Evolutionary conservation across 2,329 filamentous ascomycete genomes (phyloP).

Genomic region (Diplodia mutila): DNA sequence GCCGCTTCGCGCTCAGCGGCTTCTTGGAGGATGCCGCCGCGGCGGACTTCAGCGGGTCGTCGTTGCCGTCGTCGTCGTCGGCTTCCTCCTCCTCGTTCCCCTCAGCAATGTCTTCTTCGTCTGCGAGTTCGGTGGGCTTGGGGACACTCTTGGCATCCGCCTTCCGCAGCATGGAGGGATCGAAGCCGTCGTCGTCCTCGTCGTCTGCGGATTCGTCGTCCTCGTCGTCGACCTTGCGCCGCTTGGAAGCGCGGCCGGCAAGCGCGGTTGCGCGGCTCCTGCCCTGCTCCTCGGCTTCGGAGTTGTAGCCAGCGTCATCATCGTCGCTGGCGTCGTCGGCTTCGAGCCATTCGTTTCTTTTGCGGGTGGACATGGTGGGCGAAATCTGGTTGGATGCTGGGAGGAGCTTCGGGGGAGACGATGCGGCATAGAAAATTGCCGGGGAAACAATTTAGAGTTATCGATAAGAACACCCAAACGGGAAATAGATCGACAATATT

Average conservation of each 20-base stretch:
- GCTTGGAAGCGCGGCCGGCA: conserved; percentile 58
- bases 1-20: conserved; percentile 45
- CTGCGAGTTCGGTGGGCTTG: neutral
- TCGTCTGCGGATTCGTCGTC: conserved; percentile 31
- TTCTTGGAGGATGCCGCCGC: conserved; percentile 28
- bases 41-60: conserved; percentile 3
- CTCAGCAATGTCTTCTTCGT: conserved; percentile 30
- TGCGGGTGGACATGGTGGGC: conserved; percentile 65
- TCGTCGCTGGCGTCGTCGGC: conserved; percentile 47
- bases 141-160: conserved; percentile 7
- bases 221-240: conserved; percentile 61
- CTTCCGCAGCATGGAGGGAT: conserved; percentile 7
- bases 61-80: conserved; percentile 29
- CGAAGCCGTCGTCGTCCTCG: conserved; percentile 27
- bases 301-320: conserved; percentile 62
- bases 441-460: neutral
- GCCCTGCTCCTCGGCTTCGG: conserved; percentile 66
- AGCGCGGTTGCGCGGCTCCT: conserved; percentile 59
- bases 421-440: conserved; percentile 16
- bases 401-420: neutral
- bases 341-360: conserved; percentile 73
- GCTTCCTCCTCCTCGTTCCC: conserved; percentile 26
- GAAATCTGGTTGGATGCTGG: neutral
- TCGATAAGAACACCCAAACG: neutral
- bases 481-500: neutral